These are phyloP conservation scores for Casaregolazyma lundiana DNA, from an alignment of 1,139 yeast species.

Conservation along the genomic window DNA sequence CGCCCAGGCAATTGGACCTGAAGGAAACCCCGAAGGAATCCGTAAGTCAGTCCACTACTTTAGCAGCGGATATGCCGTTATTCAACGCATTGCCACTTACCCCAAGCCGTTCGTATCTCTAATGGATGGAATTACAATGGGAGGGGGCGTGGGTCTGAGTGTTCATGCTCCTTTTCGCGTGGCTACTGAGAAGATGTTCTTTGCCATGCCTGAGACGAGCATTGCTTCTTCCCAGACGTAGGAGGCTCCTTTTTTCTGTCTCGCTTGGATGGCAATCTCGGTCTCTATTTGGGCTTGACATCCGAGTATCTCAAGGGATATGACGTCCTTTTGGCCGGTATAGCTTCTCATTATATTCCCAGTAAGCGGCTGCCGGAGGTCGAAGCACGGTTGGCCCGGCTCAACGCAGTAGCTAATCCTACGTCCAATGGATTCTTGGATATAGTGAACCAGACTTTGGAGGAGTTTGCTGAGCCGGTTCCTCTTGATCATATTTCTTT, in stretches of 20 bases:
- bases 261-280: constrained; percentile 73
- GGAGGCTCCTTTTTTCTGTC: constrained; percentile 90
- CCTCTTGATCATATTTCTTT: constrained; percentile 39
- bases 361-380: constrained; percentile 58
- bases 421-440: constrained; percentile 59
- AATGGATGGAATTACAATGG: constrained; percentile 95
- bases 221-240: constrained; percentile 95
- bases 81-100: constrained; percentile 74
- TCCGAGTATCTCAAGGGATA: constrained; percentile 72
- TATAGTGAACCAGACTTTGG: constrained; percentile 66
- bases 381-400: constrained; percentile 57
- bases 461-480: constrained; percentile 40
- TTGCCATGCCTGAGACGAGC: constrained; percentile 98
- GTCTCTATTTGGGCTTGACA: constrained; percentile 81
- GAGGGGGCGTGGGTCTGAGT: constrained; percentile 94
- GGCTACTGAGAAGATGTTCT: constrained; percentile 81
- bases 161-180: constrained; percentile 90
- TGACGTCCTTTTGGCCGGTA: constrained; percentile 77
- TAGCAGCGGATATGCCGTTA: constrained; percentile 73
- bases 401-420: constrained; percentile 44
- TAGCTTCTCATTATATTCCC: constrained; percentile 86
- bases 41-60: constrained; percentile 58
- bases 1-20: constrained; percentile 45
- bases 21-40: constrained; percentile 33
- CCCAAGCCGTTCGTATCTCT: constrained; percentile 79